Percentiles rank a stretch among this genome's conserved stretches.
phyloP scores from a whole-genome alignment of 2,329 filamentous ascomycete species.

The Xylaria sp. region DNA sequence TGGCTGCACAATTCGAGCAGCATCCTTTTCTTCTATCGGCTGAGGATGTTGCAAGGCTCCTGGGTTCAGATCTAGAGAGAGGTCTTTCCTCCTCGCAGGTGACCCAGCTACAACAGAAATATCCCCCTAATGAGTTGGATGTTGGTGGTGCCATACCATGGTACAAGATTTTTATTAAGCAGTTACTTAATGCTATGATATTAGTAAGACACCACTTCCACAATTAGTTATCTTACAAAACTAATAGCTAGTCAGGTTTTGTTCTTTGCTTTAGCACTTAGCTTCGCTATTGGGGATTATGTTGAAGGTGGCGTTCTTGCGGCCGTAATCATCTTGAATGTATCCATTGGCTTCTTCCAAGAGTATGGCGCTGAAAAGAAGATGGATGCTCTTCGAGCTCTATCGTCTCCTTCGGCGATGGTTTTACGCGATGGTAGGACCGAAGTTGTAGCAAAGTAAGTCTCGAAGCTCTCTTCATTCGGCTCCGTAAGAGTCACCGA shows the following conservation, averaged over 20 bases:
- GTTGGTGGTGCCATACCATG: constrained; percentile 73
- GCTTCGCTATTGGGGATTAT: constrained; percentile 73
- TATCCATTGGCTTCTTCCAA: constrained; percentile 73
- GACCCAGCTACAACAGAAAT: constrained; percentile 64
- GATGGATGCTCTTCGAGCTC: constrained; percentile 70
- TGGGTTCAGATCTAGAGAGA: constrained; percentile 72
- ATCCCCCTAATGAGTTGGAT: constrained; percentile 76
- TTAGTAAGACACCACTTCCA: constrained; percentile 59
- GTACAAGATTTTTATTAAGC: constrained; percentile 78
- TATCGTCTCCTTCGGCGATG: constrained; percentile 71
- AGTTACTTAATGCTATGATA: constrained; percentile 82
- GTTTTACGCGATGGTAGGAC: constrained; percentile 69
- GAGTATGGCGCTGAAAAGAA: constrained; percentile 73
- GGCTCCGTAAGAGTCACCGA: neutral
- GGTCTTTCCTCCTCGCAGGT: constrained; percentile 72
- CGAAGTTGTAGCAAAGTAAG: constrained; percentile 67
- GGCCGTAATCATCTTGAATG: constrained; percentile 75
- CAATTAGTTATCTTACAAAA: neutral
- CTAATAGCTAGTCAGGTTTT: constrained; percentile 71
- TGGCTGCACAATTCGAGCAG: constrained; percentile 60
- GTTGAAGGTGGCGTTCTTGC: constrained; percentile 75
- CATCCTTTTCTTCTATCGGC: constrained; percentile 71
- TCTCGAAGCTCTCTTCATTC: constrained; percentile 40
- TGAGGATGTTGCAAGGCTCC: constrained; percentile 69
- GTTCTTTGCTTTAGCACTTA: constrained; percentile 78